phyloP scores from a whole-genome alignment of 306 rosid species.

The Arachis hypogaea region DNA sequence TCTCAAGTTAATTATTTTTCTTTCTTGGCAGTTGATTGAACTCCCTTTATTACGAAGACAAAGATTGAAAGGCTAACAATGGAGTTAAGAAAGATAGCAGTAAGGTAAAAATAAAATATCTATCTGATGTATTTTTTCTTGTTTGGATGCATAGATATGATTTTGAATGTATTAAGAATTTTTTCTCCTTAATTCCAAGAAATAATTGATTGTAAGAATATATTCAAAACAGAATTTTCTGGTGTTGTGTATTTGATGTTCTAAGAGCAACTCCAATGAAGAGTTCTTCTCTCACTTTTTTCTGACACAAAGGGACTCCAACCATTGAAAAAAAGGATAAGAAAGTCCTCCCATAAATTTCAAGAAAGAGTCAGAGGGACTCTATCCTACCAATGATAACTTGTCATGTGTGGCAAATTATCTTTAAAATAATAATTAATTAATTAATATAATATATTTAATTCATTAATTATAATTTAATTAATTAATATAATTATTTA shows the following conservation, averaged over 20 bases:
- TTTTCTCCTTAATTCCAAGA: constrained; percentile 19
- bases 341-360: no score
- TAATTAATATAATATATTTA: no score
- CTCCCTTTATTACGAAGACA: constrained; percentile 44
- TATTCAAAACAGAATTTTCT: constrained; percentile 4
- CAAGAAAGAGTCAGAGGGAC: no score
- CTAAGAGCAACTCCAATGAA: background rate
- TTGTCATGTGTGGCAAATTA: no score
- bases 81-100: constrained; percentile 54
- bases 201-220: constrained; percentile 23
- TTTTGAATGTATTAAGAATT: constrained; percentile 4
- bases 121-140: background rate
- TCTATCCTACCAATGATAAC: no score
- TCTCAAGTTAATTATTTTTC: constrained; percentile 9
- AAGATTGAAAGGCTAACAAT: constrained; percentile 59
- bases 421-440: no score
- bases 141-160: background rate
- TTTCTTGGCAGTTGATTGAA: constrained; percentile 26
- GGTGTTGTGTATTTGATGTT: constrained; percentile 5
- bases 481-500: no score
- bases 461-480: no score
- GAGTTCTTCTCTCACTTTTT: no score
- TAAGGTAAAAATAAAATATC: constrained; percentile 56
- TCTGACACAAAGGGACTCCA: no score
- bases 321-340: no score